Base-by-base conservation (phyloP, 2,329 filamentous ascomycete genomes). In the Parastagonospora nodorum region DNA sequence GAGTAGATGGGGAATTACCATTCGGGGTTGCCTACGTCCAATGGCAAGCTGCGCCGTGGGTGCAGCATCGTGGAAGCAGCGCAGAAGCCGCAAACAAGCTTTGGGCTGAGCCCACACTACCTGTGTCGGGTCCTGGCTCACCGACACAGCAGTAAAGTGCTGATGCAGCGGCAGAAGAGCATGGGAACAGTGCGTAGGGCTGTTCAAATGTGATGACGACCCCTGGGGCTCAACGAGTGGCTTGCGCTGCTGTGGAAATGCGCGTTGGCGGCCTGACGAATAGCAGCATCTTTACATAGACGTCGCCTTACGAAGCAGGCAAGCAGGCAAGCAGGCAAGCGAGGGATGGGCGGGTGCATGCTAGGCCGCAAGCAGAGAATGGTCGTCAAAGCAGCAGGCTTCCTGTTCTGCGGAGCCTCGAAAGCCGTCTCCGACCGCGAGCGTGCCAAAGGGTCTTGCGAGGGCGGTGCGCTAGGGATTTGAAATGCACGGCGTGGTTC, bases 161-260 rank as follows among this genome's bases (percentile, higher is more conserved):
- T 66, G 63, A 66, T 64, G 63, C 57, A 58, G 61, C 61, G 46
- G 56, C 61, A 59, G 63, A 51, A 58, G 56, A 57, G 57, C 52
- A 55, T 63, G 58, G 55, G 53, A 57, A 54, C 52, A 53, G 53
- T 66, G 63, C 61, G 57, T 66, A 66, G 60, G 63, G 63, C 63
- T 61, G 58, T 31, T 60, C 52, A 49, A 46, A 54, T 63, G 50
- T 51, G 54, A 47, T 46, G 40, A 41, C 41, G 48, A 48, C 45
- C 45, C 48, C 51, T 60, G 53, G 58, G 52, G 53, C 55, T 57
- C 58, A 48, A 41, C 36, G 45, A 51, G 62, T 52, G 57, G 60
- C 52, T 55, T 54, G 48, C 45, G 49, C 39, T 42, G 49, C 16
- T 12, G 50, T 48, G 43, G 45, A 39, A 35, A 32, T 37, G 19